These are phyloP conservation scores for Cyclotella cryptica DNA, from an alignment of 108 stramenopile genomes.

Conservation along the genomic window DNA sequence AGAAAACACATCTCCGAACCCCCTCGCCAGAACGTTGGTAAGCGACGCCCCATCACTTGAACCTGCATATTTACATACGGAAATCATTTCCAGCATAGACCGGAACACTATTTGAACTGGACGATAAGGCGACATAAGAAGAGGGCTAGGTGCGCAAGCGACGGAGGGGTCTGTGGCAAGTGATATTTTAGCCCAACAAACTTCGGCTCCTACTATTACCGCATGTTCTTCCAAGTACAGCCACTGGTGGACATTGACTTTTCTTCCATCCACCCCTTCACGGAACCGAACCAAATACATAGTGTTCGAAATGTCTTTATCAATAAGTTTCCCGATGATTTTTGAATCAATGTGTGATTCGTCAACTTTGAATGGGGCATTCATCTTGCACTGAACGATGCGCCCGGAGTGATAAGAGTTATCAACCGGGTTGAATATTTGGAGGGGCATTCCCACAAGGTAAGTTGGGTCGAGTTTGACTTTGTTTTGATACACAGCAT, in stretches of 20 bases:
- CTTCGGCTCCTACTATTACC: constrained; percentile 36
- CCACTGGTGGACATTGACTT: constrained; percentile 51
- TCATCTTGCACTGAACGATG: constrained; percentile 45
- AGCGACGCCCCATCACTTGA: no score
- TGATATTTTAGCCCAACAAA: constrained; percentile 47
- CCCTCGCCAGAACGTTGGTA: constrained; percentile 46
- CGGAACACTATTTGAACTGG: constrained; percentile 49
- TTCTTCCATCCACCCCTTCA: constrained; percentile 51
- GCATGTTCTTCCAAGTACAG: constrained; percentile 55
- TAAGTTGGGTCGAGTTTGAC: constrained; percentile 36
- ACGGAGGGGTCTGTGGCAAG: background rate
- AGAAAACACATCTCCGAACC: constrained; percentile 35
- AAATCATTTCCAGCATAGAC: constrained; percentile 41
- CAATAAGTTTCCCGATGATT: constrained; percentile 28
- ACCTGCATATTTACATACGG: background rate
- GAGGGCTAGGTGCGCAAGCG: background rate
- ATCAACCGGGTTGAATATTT: constrained; percentile 45
- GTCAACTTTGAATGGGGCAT: constrained; percentile 40
- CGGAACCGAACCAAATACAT: constrained; percentile 50
- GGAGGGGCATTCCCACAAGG: constrained; percentile 49
- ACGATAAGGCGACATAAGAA: constrained; percentile 31
- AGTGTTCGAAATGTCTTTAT: constrained; percentile 34
- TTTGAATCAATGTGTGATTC: constrained; percentile 4
- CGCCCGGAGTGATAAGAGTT: constrained; percentile 56
- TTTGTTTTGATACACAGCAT: no score